Evolutionary conservation across 2,329 filamentous ascomycete genomes (phyloP).

Genomic region (Phaeophleospora eucalypticola): DNA sequence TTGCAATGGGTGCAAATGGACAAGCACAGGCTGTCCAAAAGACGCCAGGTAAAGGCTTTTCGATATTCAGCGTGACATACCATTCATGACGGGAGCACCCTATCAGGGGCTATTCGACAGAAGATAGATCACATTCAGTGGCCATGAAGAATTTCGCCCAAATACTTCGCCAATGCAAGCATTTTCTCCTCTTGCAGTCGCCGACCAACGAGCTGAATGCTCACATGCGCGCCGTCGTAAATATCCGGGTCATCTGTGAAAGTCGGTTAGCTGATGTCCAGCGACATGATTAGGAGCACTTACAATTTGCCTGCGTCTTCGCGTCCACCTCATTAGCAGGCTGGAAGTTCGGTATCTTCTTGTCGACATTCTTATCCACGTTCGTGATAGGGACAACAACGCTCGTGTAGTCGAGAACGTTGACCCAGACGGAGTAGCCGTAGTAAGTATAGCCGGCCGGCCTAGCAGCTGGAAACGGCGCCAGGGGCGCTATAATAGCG

Average conservation of each 20-base stretch:
- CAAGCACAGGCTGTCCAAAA: background rate
- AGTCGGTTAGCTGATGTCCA: conserved; percentile 11
- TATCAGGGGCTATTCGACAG: background rate
- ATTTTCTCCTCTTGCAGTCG: conserved; percentile 38
- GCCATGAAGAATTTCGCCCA: conserved; percentile 23
- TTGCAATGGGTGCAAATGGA: background rate
- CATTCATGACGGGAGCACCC: background rate
- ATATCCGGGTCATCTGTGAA: conserved; percentile 34
- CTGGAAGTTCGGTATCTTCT: conserved; percentile 33
- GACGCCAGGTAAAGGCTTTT: background rate
- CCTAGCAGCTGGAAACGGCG: conserved; percentile 49
- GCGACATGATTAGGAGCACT: conserved; percentile 20
- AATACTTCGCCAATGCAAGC: conserved; percentile 34
- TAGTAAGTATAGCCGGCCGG: conserved; percentile 47
- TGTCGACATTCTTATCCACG: conserved; percentile 50
- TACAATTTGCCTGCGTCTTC: conserved; percentile 40
- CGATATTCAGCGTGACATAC: conserved; percentile 3
- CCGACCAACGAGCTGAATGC: conserved; percentile 34
- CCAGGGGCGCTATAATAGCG: conserved; percentile 49
- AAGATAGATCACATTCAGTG: background rate
- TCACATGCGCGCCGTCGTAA: conserved; percentile 37
- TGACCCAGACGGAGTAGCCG: conserved; percentile 47
- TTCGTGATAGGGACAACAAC: conserved; percentile 54
- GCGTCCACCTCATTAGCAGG: conserved; percentile 39
- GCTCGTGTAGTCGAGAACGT: conserved; percentile 54